Conservation (phyloP, 371 early-diverging fungal genomes). For the Mortierella sp. region DNA sequence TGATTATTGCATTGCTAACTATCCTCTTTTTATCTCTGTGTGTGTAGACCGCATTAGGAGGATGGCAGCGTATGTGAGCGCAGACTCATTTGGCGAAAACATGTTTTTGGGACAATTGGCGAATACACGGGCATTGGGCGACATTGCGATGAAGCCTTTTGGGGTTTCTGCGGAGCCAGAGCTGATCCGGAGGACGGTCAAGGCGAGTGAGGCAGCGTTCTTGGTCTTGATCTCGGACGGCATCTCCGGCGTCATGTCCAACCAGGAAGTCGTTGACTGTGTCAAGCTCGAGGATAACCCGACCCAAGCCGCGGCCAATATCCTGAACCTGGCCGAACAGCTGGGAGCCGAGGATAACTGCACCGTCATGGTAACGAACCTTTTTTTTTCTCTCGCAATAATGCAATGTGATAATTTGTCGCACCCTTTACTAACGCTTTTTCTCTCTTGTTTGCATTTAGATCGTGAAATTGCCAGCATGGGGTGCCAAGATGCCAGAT, state of each 20-base stretch:
- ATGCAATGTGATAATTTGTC: too few species aligned
- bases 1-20: too few species aligned
- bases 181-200: constrained; percentile 62
- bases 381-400: neutral
- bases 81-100: constrained; percentile 86
- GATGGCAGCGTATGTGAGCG: constrained; percentile 73
- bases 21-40: too few species aligned
- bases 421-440: neutral
- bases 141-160: constrained; percentile 77
- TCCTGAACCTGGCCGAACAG: constrained; percentile 79
- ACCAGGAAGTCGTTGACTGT: constrained; percentile 84
- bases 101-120: constrained; percentile 77
- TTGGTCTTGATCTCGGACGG: constrained; percentile 81
- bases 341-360: constrained; percentile 84
- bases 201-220: constrained; percentile 67
- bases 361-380: constrained; percentile 70
- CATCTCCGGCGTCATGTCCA: constrained; percentile 79
- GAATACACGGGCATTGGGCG: constrained; percentile 82
- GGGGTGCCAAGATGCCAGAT: constrained; percentile 81
- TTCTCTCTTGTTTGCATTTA: constrained; percentile 27
- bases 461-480: constrained; percentile 84
- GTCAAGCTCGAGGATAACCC: constrained; percentile 71
- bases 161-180: constrained; percentile 86
- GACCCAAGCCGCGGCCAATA: constrained; percentile 66
- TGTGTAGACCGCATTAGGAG: constrained; percentile 69